Base-by-base conservation (phyloP, 2,329 filamentous ascomycete species). In the Diaporthe velutina region DNA sequence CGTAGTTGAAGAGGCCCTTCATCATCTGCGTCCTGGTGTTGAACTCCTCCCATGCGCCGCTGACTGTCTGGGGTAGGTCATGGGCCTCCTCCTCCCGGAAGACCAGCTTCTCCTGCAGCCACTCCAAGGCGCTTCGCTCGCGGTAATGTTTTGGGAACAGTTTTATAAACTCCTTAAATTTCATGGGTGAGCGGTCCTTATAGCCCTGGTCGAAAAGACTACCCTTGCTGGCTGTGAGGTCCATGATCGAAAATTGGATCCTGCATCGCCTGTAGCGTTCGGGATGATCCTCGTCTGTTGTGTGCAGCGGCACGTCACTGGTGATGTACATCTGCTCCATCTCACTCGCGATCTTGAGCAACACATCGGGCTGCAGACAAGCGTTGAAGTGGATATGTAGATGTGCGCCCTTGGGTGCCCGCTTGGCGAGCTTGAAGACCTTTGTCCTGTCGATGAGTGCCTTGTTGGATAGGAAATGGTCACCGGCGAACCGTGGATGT, bases 301-400 rank as follows among this genome's bases (percentile, higher is more conserved):
- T 77, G 5, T 84, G 80, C 42, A 94, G 83, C 5, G 88, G 87
- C 42, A 85, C 78, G 48, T 88, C 88, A 83, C 92, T 94, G 74
- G 89, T 90, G 78, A 95, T 92, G 79, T 91, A 94, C 92, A 95
- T 94, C 77, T 88, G 89, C 1, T 88, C 79, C 86, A 92, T 90
- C 7, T 76, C 85, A 85, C 85, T 89, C 77, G 85, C 90, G 77
- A 86, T 85, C 33, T 85, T 82, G 17, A 95, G 85, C 28, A 95
- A 84, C 7, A 91, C 86, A 2, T 85, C 81, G 13, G 93, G 92
- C 19, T 86, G 84, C 6, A 95, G 84, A 75, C 93, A 94, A n/a
- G 93, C 89, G 80, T 95, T 95, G 86, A 94, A 95, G 81, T 95
- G 93, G 33, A 95, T 89, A 81, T 95, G 93, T 33, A 95, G 85